Evolutionary conservation across 352 stramenopile genomes (phyloP).

Genomic region (Phytophthora podocarpi): DNA sequence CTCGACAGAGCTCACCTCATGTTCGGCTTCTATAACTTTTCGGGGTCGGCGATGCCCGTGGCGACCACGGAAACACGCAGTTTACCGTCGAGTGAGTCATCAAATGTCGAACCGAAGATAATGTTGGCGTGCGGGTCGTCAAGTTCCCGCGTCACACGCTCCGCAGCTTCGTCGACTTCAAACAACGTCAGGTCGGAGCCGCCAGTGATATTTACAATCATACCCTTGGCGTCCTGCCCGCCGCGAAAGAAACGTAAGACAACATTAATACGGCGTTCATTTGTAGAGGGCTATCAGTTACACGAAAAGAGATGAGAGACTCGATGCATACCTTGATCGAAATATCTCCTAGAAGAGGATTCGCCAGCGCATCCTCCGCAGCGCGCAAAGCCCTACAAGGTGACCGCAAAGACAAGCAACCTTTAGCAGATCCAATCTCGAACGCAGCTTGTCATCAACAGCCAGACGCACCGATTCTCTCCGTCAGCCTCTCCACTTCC

Average conservation of each 20-base stretch:
- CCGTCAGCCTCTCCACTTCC: slow-evolving; percentile 91
- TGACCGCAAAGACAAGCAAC: slow-evolving; percentile 4
- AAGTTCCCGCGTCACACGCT: slow-evolving; percentile 87
- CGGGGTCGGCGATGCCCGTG: slow-evolving; percentile 82
- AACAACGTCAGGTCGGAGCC: slow-evolving; percentile 94
- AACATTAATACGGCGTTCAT: neutral
- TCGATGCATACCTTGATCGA: slow-evolving; percentile 70
- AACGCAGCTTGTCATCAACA: neutral
- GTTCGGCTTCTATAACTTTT: slow-evolving; percentile 68
- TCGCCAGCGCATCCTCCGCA: slow-evolving; percentile 86
- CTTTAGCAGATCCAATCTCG: slow-evolving; percentile 5
- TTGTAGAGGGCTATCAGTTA: neutral
- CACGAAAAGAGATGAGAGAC: neutral
- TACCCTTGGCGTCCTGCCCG: slow-evolving; percentile 84
- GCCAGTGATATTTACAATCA: slow-evolving; percentile 96
- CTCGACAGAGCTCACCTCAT: neutral
- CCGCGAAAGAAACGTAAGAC: neutral
- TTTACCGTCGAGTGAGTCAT: slow-evolving; percentile 81
- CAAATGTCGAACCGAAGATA: slow-evolving; percentile 89
- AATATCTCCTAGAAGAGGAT: slow-evolving; percentile 89
- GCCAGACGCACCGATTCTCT: slow-evolving; percentile 73
- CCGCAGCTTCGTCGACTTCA: slow-evolving; percentile 89
- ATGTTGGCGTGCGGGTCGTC: slow-evolving; percentile 89
- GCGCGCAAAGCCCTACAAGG: slow-evolving; percentile 64
- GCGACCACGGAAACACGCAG: slow-evolving; percentile 88